A percentile compares a stretch with the other conserved stretches of the same genome.
phyloP scores from a whole-genome alignment of 2,329 filamentous ascomycete species.

The Botrytis cinerea region DNA sequence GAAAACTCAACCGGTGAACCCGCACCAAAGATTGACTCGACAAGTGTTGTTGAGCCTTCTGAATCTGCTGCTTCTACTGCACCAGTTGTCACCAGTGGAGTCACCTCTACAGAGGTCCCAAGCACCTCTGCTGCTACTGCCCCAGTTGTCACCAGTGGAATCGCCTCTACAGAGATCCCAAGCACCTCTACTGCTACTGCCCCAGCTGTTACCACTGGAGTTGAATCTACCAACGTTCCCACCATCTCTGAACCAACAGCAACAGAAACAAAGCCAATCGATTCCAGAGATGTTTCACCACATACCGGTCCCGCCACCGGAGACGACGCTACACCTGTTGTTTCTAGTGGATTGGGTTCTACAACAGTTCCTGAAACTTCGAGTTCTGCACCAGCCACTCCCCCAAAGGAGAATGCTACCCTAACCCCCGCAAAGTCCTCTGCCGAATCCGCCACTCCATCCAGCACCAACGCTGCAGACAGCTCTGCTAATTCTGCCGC shows the following conservation, averaged over 20 bases:
- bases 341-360: constrained; percentile 36
- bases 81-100: constrained; percentile 17
- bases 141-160: constrained; percentile 14
- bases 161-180: constrained; percentile 4
- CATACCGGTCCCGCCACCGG: constrained; percentile 30
- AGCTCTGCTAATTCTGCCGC: constrained; percentile 33
- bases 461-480: constrained; percentile 36
- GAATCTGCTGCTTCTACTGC: constrained; percentile 27
- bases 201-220: constrained; percentile 5
- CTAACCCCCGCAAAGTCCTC: constrained; percentile 33
- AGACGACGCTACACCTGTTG: constrained; percentile 32
- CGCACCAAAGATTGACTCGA: constrained; percentile 42
- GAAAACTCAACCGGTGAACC: constrained; percentile 39
- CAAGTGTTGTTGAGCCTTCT: constrained; percentile 38
- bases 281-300: constrained; percentile 38
- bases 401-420: constrained; percentile 31
- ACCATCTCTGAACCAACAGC: neutral
- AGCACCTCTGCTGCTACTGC: neutral
- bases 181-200: neutral
- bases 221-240: constrained; percentile 1
- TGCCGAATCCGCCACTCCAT: constrained; percentile 33
- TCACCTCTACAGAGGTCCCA: constrained; percentile 6
- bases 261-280: constrained; percentile 4
- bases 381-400: constrained; percentile 28
- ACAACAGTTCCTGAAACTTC: constrained; percentile 30